Evolutionary conservation across 768 basidiomycete genomes (phyloP).

Genomic region (Rhizopogon vinicolor): DNA sequence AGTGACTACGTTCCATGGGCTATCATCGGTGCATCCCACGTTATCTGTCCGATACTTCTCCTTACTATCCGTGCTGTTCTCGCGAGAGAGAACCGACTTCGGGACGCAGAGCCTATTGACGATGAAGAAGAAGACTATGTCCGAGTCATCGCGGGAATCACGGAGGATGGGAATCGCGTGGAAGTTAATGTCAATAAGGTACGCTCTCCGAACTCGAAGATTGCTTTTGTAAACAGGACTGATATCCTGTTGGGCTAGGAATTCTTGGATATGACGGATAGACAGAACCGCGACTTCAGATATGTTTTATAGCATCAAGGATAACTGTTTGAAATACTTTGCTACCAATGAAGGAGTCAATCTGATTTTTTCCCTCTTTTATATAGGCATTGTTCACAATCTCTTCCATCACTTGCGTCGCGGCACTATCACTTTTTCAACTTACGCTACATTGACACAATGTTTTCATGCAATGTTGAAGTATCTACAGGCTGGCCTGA

Average conservation of each 20-base stretch:
- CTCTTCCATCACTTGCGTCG: too few relatives aligned
- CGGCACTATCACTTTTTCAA: too few relatives aligned
- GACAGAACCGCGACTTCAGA: slow-evolving; percentile 66
- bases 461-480: too few relatives aligned
- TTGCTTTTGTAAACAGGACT: neutral
- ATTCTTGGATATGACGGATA: slow-evolving; percentile 70
- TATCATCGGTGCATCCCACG: slow-evolving; percentile 59
- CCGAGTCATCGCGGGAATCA: slow-evolving; percentile 41
- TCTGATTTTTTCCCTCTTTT: too few relatives aligned
- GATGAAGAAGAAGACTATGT: slow-evolving; percentile 49
- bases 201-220: neutral
- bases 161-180: slow-evolving; percentile 43
- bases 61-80: slow-evolving; percentile 49
- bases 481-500: too few relatives aligned
- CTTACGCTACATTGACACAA: too few relatives aligned
- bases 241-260: slow-evolving; percentile 34
- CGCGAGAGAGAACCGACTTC: slow-evolving; percentile 44
- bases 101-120: slow-evolving; percentile 49
- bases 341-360: too few relatives aligned
- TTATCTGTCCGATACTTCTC: slow-evolving; percentile 39
- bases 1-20: slow-evolving; percentile 70
- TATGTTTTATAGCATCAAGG: slow-evolving; percentile 49
- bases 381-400: too few relatives aligned
- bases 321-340: too few relatives aligned
- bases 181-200: slow-evolving; percentile 28